Evolutionary conservation across 768 basidiomycete genomes (phyloP), one percentile per base, ranked within the genome.

Genomic region (Phylloporus scabripes): DNA sequence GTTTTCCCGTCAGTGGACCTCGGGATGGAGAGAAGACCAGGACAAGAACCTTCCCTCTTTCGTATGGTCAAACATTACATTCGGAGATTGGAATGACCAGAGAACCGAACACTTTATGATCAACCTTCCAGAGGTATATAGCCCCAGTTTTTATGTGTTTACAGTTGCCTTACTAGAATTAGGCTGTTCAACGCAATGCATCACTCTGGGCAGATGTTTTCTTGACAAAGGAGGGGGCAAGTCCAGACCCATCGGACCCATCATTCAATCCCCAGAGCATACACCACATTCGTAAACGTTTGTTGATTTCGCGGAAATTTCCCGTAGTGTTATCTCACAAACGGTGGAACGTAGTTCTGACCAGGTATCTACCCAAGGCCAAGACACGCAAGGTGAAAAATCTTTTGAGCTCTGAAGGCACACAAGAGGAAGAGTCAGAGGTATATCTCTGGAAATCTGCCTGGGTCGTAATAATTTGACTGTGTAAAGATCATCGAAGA

Each of bases 201-300:
- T 80, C 87, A 2, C 66, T 93, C 42, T 95, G 87, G 85, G 85
- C 85, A 14, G 88, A 94, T 58, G 74, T 92, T 5, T 87, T 86
- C 63, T 66, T 95, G 7, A 75, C 81, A 0, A 82, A 77, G 53
- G 75, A 85, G 38, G 80, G 80, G 0, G 75, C 78, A 9, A 80
- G 74, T 55, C 85, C 85, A 0, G 74, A 92, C 57, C 87, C 86
- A 8, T 68, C 73, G 10, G 73, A 75, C 46, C 56, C 73, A 20
- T 61, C 21, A 54, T 92, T 81, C 62, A 70, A 79, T 48, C 72
- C 75, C 6, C 62, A 69, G 10, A 72, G 79, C 44, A 75, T 92
- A 5, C 82, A 88, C 54, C 82, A 89, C 61, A 66, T 83, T 49
- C 76, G 87, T 46, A 91, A 91, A 70, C 70, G 91, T 92, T 55